Evolutionary conservation across 768 basidiomycete genomes (phyloP).

Genomic region (Trametes gibbosa): DNA sequence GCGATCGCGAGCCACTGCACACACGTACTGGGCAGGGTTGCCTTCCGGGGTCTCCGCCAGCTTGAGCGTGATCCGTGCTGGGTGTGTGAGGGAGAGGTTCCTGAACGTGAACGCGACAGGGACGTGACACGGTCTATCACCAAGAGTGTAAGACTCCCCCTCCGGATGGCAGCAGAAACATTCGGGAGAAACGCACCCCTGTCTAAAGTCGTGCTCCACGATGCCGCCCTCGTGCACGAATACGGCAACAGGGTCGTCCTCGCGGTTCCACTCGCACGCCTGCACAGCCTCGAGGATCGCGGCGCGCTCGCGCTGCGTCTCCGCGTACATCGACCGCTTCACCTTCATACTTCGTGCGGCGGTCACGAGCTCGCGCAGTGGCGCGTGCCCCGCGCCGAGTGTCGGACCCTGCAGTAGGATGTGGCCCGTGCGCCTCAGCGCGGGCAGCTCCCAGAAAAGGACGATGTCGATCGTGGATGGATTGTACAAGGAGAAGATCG

Average conservation of each 20-base stretch:
- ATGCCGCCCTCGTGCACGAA: slow-evolving; percentile 42
- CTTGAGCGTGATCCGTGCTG: slow-evolving; percentile 56
- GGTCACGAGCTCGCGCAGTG: slow-evolving; percentile 59
- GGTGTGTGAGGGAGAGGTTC: slow-evolving; percentile 69
- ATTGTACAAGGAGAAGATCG: slow-evolving; percentile 79
- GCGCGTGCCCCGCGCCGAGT: slow-evolving; percentile 68
- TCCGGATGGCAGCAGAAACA: no score
- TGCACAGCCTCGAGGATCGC: slow-evolving; percentile 67
- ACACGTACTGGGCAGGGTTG: not conserved
- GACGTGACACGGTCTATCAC: slow-evolving; percentile 52
- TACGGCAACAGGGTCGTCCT: slow-evolving; percentile 72
- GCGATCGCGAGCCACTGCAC: not conserved
- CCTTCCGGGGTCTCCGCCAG: slow-evolving; percentile 29
- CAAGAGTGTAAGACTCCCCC: not conserved
- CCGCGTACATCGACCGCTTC: slow-evolving; percentile 87
- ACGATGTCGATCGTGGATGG: slow-evolving; percentile 70
- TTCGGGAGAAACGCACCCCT: slow-evolving; percentile 52
- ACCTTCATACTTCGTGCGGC: slow-evolving; percentile 60
- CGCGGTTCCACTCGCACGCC: slow-evolving; percentile 71
- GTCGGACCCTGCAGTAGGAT: slow-evolving; percentile 53
- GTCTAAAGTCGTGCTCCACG: slow-evolving; percentile 61
- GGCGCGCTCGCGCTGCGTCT: slow-evolving; percentile 73
- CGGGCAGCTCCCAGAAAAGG: slow-evolving; percentile 72
- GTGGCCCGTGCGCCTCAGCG: slow-evolving; percentile 59
- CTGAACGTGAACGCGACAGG: slow-evolving; percentile 57